These are phyloP conservation scores for Phaeodactylum tricornutum DNA, from an alignment of 108 stramenopile species.

Conservation along the genomic window DNA sequence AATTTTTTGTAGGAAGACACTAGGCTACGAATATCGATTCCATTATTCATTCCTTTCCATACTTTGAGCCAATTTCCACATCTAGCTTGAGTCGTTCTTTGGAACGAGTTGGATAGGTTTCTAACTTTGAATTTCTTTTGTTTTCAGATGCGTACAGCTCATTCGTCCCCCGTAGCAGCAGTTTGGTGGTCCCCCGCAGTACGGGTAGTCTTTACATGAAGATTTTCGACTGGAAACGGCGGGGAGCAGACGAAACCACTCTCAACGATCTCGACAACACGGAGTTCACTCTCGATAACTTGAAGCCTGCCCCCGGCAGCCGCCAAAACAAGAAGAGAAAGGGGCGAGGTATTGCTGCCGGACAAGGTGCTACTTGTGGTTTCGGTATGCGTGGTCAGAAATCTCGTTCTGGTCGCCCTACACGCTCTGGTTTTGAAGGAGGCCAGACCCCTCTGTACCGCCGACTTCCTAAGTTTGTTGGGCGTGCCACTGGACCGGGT, in stretches of 20 bases:
- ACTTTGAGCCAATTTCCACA: too few species aligned
- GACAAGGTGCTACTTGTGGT: slow-evolving; percentile 94
- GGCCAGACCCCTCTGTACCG: slow-evolving; percentile 94
- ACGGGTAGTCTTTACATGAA: slow-evolving; percentile 54
- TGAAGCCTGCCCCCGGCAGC: slow-evolving; percentile 79
- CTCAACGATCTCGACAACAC: slow-evolving; percentile 57
- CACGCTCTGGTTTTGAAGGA: slow-evolving; percentile 93
- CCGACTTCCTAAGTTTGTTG: slow-evolving; percentile 89
- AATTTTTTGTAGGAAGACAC: too few species aligned
- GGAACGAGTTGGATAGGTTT: neutral
- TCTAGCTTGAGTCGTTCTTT: too few species aligned
- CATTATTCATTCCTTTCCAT: too few species aligned
- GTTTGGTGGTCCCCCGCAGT: neutral
- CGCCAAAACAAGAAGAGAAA: slow-evolving; percentile 73
- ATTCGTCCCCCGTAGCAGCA: slow-evolving; percentile 1
- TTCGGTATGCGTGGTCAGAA: slow-evolving; percentile 98
- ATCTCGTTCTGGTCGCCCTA: slow-evolving; percentile 74
- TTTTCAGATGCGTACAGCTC: slow-evolving; percentile 7
- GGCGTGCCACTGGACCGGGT: slow-evolving; percentile 88
- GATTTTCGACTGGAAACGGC: slow-evolving; percentile 93
- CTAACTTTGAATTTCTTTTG: too few species aligned
- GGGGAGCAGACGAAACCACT: slow-evolving; percentile 67
- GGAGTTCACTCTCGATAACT: slow-evolving; percentile 67
- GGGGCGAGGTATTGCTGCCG: slow-evolving; percentile 95
- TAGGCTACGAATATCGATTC: too few species aligned